A percentile compares a stretch with the other conserved stretches of the same genome.
These are phyloP conservation scores for Pseudonectria buxi DNA, from an alignment of 2,329 filamentous ascomycete species.

Conservation along the genomic window DNA sequence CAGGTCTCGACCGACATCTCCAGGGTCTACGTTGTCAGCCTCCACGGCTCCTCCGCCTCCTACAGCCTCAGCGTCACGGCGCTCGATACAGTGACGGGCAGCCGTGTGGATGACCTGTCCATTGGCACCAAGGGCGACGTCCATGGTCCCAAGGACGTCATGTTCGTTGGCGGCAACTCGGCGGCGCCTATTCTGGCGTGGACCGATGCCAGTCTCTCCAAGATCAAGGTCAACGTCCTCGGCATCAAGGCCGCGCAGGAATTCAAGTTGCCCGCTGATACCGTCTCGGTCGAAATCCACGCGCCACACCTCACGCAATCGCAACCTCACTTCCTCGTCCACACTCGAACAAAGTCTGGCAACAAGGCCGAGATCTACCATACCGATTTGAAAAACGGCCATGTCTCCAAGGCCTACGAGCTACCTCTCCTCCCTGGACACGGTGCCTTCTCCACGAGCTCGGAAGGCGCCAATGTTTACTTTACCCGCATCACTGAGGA, in stretches of 20 bases:
- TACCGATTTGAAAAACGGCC: conserved; percentile 62
- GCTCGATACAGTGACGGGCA: conserved; percentile 67
- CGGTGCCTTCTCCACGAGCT: conserved; percentile 74
- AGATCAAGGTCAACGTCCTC: conserved; percentile 65
- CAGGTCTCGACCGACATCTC: conserved; percentile 65
- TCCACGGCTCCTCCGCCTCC: conserved; percentile 63
- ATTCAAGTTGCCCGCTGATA: conserved; percentile 42
- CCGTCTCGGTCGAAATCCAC: conserved; percentile 57
- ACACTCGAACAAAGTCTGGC: conserved; percentile 61
- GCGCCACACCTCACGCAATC: conserved; percentile 67
- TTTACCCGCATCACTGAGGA: conserved; percentile 76
- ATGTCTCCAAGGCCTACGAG: conserved; percentile 70
- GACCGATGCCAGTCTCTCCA: conserved; percentile 56
- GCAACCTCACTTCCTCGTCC: conserved; percentile 76
- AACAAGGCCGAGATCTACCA: conserved; percentile 86
- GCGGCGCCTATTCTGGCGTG: conserved; percentile 69
- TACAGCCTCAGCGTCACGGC: conserved; percentile 71
- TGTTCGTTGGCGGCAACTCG: conserved; percentile 70
- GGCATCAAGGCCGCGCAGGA: conserved; percentile 52
- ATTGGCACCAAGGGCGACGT: conserved; percentile 72
- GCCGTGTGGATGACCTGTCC: conserved; percentile 62
- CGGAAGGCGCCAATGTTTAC: conserved; percentile 73
- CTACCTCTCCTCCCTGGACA: conserved; percentile 63
- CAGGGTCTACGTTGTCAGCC: conserved; percentile 68
- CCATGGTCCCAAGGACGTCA: conserved; percentile 53